Percentiles rank a stretch among this genome's conserved stretches.
phyloP scores from a whole-genome alignment of 306 rosid genomes.

The Elaeagnus macrophylla region DNA sequence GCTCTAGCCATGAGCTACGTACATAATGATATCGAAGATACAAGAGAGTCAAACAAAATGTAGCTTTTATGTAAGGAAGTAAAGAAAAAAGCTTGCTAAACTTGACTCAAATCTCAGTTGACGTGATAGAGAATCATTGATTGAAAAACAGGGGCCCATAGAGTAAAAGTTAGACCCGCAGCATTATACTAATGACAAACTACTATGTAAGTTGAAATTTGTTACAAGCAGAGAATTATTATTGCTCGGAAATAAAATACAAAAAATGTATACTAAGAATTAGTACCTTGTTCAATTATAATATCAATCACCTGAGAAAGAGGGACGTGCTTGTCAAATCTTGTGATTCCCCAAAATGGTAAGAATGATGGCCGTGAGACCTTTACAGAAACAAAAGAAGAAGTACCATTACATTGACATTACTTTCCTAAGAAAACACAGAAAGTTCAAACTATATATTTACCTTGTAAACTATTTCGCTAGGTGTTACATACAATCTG shows the following conservation, averaged over 20 bases:
- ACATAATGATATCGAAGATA: too few species aligned
- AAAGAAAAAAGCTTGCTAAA: too few species aligned
- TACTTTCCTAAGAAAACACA: conserved; percentile 6
- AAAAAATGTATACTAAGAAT: neutral
- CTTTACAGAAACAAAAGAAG: conserved; percentile 23
- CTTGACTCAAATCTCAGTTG: too few species aligned
- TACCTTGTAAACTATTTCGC: conserved; percentile 75
- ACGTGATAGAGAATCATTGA: too few species aligned
- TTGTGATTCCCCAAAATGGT: conserved; percentile 62
- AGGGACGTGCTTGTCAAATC: conserved; percentile 58
- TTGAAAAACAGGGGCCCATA: too few species aligned
- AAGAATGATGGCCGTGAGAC: conserved; percentile 80
- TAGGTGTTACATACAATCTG: conserved; percentile 65
- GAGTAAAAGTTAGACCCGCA: too few species aligned
- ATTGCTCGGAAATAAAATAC: neutral
- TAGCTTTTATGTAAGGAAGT: too few species aligned
- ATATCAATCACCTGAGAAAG: conserved; percentile 73
- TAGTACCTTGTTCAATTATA: conserved; percentile 82
- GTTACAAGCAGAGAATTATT: too few species aligned
- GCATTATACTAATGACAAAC: too few species aligned
- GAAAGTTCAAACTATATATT: neutral
- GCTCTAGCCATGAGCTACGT: neutral
- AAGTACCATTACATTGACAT: neutral
- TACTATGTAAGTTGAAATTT: too few species aligned
- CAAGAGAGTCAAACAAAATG: too few species aligned